These are phyloP conservation scores for Bruguiera parviflora DNA, from an alignment of 345 rosid genomes.

Conservation along the genomic window DNA sequence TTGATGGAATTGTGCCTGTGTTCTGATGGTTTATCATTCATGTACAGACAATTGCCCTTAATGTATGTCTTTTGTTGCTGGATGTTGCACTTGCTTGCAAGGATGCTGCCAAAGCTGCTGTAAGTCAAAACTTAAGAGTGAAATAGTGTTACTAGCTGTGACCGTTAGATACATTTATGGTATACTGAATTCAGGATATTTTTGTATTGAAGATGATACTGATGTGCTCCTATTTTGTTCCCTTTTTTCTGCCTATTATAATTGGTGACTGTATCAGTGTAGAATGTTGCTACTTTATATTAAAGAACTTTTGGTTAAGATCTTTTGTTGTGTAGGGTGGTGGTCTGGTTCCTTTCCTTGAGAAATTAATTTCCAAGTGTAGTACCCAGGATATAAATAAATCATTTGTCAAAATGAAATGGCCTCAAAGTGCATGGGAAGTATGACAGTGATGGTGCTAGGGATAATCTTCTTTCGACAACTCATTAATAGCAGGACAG, in stretches of 20 bases:
- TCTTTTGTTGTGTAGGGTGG: neutral
- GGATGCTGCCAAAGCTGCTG: slow-evolving; percentile 78
- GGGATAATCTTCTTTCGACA: too few species aligned
- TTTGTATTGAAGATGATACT: neutral
- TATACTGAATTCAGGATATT: neutral
- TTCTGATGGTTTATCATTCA: slow-evolving; percentile 21
- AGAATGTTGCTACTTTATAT: neutral
- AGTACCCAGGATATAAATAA: too few species aligned
- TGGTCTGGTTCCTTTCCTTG: neutral
- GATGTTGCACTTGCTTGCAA: slow-evolving; percentile 79
- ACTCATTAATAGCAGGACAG: too few species aligned
- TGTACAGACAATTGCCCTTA: slow-evolving; percentile 78
- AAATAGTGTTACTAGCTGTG: slow-evolving; percentile 1
- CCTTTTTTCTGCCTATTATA: neutral
- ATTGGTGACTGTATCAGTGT: neutral
- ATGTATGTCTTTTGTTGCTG: slow-evolving; percentile 77
- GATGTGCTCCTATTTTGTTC: neutral
- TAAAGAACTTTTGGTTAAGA: neutral
- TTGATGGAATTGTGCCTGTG: slow-evolving; percentile 2
- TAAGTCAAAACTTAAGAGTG: slow-evolving; percentile 37
- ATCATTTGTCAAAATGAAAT: too few species aligned
- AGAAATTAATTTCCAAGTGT: neutral
- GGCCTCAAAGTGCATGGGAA: too few species aligned
- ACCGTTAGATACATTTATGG: neutral
- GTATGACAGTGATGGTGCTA: too few species aligned